Conservation (phyloP, 371 early-diverging fungal genomes). For the Mortierella sp. region DNA sequence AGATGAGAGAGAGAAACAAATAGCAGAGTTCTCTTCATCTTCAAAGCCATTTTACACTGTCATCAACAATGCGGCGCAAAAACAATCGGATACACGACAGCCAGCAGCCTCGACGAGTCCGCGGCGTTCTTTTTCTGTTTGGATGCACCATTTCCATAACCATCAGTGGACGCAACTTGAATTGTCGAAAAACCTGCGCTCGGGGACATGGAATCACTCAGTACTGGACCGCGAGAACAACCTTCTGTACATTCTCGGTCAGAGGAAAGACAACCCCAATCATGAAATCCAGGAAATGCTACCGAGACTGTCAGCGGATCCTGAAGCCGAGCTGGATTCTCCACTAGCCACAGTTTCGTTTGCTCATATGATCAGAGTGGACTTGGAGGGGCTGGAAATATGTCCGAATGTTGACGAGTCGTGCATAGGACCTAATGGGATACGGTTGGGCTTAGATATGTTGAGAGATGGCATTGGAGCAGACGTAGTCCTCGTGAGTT, state of each 20-base stretch:
- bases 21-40: neutral
- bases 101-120: neutral
- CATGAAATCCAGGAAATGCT: neutral
- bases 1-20: neutral
- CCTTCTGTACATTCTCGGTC: slow-evolving; percentile 63
- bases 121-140: slow-evolving; percentile 59
- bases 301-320: neutral
- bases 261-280: slow-evolving; percentile 20
- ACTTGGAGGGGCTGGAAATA: slow-evolving; percentile 77
- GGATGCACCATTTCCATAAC: slow-evolving; percentile 60
- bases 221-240: slow-evolving; percentile 60
- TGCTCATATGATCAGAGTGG: slow-evolving; percentile 73
- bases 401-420: slow-evolving; percentile 60
- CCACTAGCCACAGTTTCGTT: slow-evolving; percentile 43
- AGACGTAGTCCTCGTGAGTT: slow-evolving; percentile 66
- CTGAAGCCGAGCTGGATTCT: neutral
- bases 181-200: slow-evolving; percentile 58
- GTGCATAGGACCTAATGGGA: slow-evolving; percentile 61
- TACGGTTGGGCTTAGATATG: slow-evolving; percentile 72
- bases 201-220: slow-evolving; percentile 64
- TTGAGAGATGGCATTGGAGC: slow-evolving; percentile 67
- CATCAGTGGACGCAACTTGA: slow-evolving; percentile 61
- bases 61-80: neutral
- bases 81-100: neutral
- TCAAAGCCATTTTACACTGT: neutral